Evolutionary conservation across 768 basidiomycete genomes (phyloP), one percentile per base, ranked within the genome.

Genomic region (Auriscalpium microsporum): DNA sequence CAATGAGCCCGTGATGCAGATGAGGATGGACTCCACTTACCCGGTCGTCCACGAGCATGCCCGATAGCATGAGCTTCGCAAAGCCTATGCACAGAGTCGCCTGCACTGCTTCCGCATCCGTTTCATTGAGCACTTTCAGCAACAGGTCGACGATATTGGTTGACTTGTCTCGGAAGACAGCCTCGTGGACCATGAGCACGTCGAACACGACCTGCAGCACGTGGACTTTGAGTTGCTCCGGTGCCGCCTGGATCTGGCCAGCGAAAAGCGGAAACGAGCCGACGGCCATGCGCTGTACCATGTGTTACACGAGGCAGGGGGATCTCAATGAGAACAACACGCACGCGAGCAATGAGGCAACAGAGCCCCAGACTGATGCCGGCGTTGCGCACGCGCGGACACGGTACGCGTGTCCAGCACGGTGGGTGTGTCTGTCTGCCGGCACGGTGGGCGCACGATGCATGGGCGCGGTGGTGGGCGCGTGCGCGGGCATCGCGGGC

Each of bases 151-250:
- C 77, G 17, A 88, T 78, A 45, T 83, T 78, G 10, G 80, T 44
- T 66, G 60, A 66, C 42, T 76, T 65, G 66, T 77, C 77, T 58
- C 89, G 75, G 67, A 88, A 77, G 48, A 78, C 78, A 45, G 72
- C 76, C 55, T 89, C 86, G 58, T 95, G 86, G 0, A 89, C 82
- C 83, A 93, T 93, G 52, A 94, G 70, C 38, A 92, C 75, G 67
- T 96, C 94, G 62, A 95, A 91, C 4, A 93, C 67, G 54, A 87
- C 79, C 63, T 91, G 82, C n/a, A 91, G 69, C n/a, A 89, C 76
- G 48, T 77, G 80, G 10, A 82, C 69, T 70, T 82, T 86, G 61
- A 93, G 75, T 1, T 75, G 72, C 37, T 85, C 83, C 0, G 87
- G 80, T 0, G 83, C 78, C 3, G 72, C 66, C 48, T 89, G 72